phyloP scores from a whole-genome alignment of 768 basidiomycete species.

The Podaxis rugospora region DNA sequence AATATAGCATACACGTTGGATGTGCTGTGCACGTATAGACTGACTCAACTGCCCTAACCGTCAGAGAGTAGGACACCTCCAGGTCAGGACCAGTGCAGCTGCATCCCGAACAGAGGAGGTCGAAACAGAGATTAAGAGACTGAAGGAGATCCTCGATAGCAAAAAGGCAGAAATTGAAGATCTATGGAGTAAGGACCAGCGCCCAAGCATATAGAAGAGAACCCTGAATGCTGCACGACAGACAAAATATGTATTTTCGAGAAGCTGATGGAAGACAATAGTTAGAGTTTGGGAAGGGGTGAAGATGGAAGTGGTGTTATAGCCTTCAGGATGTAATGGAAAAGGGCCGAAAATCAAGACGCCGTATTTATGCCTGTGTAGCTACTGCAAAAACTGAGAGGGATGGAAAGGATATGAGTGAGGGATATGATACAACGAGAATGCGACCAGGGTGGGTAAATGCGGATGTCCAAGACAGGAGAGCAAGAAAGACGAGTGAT shows the following conservation, averaged over 20 bases:
- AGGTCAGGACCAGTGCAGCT: not conserved
- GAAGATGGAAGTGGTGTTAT: too few species aligned
- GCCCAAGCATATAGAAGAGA: not conserved
- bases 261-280: not conserved
- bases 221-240: not conserved
- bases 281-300: not conserved
- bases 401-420: not conserved
- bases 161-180: not conserved
- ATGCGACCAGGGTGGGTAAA: not conserved
- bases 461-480: not conserved
- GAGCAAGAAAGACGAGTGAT: not conserved
- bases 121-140: not conserved
- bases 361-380: too few species aligned
- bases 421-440: not conserved
- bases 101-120: not conserved
- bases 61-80: not conserved
- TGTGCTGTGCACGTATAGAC: not conserved
- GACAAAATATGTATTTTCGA: not conserved
- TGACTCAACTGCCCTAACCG: not conserved
- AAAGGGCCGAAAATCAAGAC: too few species aligned
- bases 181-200: not conserved
- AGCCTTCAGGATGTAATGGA: too few species aligned
- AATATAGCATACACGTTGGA: not conserved
- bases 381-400: too few species aligned
- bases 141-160: not conserved